These are phyloP conservation scores for Diddensiella santjacobensis DNA, from an alignment of 805 yeast species.

Conservation along the genomic window DNA sequence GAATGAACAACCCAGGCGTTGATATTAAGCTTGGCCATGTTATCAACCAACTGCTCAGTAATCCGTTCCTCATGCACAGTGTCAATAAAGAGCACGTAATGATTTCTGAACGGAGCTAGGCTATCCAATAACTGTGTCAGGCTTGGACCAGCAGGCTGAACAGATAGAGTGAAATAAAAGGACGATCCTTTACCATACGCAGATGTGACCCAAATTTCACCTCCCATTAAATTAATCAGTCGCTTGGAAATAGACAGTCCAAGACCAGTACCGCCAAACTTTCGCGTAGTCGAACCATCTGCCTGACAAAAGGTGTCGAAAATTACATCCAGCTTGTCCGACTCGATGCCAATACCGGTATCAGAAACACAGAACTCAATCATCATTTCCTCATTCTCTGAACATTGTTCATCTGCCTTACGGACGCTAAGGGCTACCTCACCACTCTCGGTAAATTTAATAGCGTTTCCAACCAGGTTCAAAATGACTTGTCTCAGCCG, in stretches of 20 bases:
- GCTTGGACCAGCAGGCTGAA: constrained; percentile 64
- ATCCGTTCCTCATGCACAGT: constrained; percentile 55
- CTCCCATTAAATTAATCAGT: constrained; percentile 86
- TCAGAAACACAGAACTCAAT: constrained; percentile 85
- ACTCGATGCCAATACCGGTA: constrained; percentile 86
- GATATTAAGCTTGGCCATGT: constrained; percentile 53
- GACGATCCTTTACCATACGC: constrained; percentile 77
- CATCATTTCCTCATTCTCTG: constrained; percentile 41
- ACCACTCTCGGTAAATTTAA: constrained; percentile 80
- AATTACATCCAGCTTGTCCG: constrained; percentile 77
- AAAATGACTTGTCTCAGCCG: constrained; percentile 82
- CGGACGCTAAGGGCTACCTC: constrained; percentile 74
- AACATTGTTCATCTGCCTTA: constrained; percentile 43
- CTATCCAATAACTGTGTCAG: constrained; percentile 63
- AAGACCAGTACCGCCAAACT: constrained; percentile 90
- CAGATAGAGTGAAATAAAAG: constrained; percentile 75
- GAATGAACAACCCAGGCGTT: constrained; percentile 57
- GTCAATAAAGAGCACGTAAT: constrained; percentile 65
- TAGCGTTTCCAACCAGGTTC: constrained; percentile 85
- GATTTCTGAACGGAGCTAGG: constrained; percentile 66
- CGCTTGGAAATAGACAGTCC: constrained; percentile 87
- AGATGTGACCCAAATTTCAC: constrained; percentile 88
- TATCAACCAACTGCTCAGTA: constrained; percentile 47
- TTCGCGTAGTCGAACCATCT: constrained; percentile 88
- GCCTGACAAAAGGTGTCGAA: constrained; percentile 92